Conservation (phyloP, 495 filamentous ascomycete species). For the Pyronema domesticum region DNA sequence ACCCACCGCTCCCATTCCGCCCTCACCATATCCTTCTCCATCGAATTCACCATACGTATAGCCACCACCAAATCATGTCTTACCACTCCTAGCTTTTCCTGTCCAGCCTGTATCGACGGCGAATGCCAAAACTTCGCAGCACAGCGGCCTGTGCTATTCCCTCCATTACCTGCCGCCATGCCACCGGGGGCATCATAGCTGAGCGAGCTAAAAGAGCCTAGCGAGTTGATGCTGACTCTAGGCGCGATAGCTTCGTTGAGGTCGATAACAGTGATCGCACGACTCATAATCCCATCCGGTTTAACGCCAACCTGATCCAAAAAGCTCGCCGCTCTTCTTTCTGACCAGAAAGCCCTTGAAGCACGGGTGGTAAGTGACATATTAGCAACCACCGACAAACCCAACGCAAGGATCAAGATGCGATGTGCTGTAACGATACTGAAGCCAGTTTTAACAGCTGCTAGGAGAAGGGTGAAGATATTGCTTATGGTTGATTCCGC, state of each 20-base stretch:
- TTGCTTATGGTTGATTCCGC: constrained; percentile 51
- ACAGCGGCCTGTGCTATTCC: background rate
- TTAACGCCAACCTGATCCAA: constrained; percentile 64
- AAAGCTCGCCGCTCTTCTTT: constrained; percentile 59
- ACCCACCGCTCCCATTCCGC: constrained; percentile 90
- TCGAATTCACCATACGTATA: constrained; percentile 70
- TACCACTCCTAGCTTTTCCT: constrained; percentile 64
- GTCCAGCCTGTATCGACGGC: constrained; percentile 6
- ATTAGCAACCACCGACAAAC: constrained; percentile 50
- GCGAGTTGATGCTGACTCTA: background rate
- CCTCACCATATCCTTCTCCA: constrained; percentile 67
- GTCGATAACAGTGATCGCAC: constrained; percentile 66
- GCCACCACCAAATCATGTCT: constrained; percentile 87
- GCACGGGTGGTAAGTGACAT: constrained; percentile 49
- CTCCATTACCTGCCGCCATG: background rate
- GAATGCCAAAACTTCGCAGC: background rate
- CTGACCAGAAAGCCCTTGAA: constrained; percentile 63
- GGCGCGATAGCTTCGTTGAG: constrained; percentile 38
- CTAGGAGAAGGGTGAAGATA: constrained; percentile 55
- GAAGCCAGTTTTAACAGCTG: constrained; percentile 42
- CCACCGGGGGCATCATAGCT: background rate
- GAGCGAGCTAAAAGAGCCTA: too few species aligned
- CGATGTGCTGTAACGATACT: constrained; percentile 56
- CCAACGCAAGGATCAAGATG: constrained; percentile 50
- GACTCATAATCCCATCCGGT: constrained; percentile 63